Percentiles rank a stretch among this genome's conserved stretches.
These are phyloP conservation scores for Penicillium sp. DNA, from an alignment of 2,329 filamentous ascomycete species.

Conservation along the genomic window DNA sequence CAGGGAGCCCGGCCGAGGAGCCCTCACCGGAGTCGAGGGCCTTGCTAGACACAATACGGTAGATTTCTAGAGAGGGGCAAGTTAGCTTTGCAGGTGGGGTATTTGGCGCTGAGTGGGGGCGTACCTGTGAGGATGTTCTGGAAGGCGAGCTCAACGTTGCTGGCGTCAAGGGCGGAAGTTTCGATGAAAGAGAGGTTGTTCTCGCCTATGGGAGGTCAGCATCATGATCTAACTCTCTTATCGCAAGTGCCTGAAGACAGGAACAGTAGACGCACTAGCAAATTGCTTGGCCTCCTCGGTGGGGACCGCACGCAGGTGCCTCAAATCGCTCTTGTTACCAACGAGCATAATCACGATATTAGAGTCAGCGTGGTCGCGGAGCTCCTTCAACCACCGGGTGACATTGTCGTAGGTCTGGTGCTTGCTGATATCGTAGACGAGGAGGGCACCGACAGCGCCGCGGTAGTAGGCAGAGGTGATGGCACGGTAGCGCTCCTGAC, in stretches of 20 bases:
- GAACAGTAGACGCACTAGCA: slow-evolving; percentile 66
- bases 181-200: slow-evolving; percentile 99
- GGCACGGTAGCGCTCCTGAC: slow-evolving; percentile 97
- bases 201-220: slow-evolving; percentile 65
- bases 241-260: neutral
- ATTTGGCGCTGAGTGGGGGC: slow-evolving; percentile 28
- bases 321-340: slow-evolving; percentile 99
- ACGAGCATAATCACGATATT: slow-evolving; percentile 99
- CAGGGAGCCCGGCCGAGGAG: slow-evolving; percentile 72
- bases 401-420: slow-evolving; percentile 99
- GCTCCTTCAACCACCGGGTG: slow-evolving; percentile 97
- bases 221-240: neutral
- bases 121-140: slow-evolving; percentile 98
- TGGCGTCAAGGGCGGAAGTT: slow-evolving; percentile 96
- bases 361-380: slow-evolving; percentile 94
- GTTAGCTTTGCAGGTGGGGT: slow-evolving; percentile 13
- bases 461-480: slow-evolving; percentile 99
- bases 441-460: slow-evolving; percentile 91
- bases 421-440: slow-evolving; percentile 99
- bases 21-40: slow-evolving; percentile 85
- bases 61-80: slow-evolving; percentile 71
- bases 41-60: slow-evolving; percentile 98
- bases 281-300: slow-evolving; percentile 98
- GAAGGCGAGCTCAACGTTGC: slow-evolving; percentile 98
- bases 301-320: slow-evolving; percentile 92